A percentile compares a stretch with the other conserved stretches of the same genome.
These are phyloP conservation scores for Zostera marina DNA, from an alignment of 116 monocot species.

Conservation along the genomic window DNA sequence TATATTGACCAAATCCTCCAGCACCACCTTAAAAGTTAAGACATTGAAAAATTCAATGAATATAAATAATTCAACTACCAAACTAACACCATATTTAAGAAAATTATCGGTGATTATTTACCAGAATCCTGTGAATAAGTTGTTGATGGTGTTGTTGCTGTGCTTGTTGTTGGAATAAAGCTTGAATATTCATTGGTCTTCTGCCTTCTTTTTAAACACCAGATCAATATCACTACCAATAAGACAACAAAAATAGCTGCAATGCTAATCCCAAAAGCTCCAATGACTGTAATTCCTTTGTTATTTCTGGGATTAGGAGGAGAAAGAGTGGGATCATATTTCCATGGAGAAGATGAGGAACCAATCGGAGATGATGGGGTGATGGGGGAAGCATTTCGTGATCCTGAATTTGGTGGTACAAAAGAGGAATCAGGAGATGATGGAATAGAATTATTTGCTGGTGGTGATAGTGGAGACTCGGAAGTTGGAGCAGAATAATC, in stretches of 20 bases:
- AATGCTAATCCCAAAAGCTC: constrained; percentile 5
- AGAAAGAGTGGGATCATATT: background rate
- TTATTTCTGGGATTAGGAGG: constrained; percentile 7
- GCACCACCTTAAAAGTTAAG: background rate
- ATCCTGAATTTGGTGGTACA: background rate
- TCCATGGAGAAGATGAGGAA: background rate
- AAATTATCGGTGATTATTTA: constrained; percentile 2
- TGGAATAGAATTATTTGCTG: too few species aligned
- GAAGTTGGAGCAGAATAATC: constrained; percentile 2
- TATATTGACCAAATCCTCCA: constrained; percentile 3
- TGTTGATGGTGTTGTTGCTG: too few species aligned
- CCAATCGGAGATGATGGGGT: background rate
- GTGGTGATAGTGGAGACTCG: background rate
- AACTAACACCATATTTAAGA: background rate
- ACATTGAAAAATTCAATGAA: too few species aligned
- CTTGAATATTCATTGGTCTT: constrained; percentile 19
- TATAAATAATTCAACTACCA: background rate
- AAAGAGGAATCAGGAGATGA: background rate
- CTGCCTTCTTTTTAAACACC: constrained; percentile 23
- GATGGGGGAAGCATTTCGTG: background rate
- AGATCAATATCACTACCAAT: constrained; percentile 22
- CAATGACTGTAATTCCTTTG: background rate
- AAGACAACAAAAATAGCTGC: constrained; percentile 4
- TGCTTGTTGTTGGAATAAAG: constrained; percentile 24
- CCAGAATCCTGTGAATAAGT: constrained; percentile 48